Percentiles rank a stretch among this genome's conserved stretches.
phyloP scores from a whole-genome alignment of 257 asterid genomes.

The Solanum piurae region DNA sequence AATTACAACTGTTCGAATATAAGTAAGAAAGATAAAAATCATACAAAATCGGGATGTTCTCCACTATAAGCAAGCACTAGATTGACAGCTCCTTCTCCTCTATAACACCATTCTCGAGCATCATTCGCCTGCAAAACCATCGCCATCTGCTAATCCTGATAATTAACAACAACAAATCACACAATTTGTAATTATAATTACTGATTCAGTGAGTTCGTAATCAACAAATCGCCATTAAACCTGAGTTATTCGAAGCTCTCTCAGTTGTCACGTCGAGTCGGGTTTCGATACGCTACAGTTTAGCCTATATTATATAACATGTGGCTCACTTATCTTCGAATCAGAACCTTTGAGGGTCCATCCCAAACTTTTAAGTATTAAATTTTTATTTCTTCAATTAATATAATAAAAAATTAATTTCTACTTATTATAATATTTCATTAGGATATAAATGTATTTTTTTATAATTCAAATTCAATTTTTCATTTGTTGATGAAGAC shows the following conservation, averaged over 20 bases:
- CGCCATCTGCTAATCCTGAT: constrained; percentile 39
- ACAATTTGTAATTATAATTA: neutral
- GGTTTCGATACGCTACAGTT: neutral
- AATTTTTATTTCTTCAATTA: too few relatives aligned
- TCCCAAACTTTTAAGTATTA: neutral
- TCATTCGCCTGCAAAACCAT: constrained; percentile 51
- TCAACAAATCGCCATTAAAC: neutral
- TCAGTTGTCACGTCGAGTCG: neutral
- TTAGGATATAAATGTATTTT: neutral
- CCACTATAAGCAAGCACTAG: neutral
- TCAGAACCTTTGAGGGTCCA: neutral
- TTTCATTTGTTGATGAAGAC: neutral
- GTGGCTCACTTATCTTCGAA: neutral
- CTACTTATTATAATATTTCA: neutral
- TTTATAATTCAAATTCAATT: neutral
- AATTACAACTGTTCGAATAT: neutral
- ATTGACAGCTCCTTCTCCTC: constrained; percentile 57
- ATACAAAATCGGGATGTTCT: neutral
- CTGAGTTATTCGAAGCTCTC: neutral
- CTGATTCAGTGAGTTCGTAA: neutral
- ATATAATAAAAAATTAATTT: too few relatives aligned
- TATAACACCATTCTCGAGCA: constrained; percentile 76
- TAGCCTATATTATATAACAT: neutral
- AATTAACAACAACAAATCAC: neutral
- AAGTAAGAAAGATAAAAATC: neutral